Evolutionary conservation across 1,284 basidiomycete species (phyloP), one percentile per base, ranked within the genome.

Genomic region (Sutorius eximius): DNA sequence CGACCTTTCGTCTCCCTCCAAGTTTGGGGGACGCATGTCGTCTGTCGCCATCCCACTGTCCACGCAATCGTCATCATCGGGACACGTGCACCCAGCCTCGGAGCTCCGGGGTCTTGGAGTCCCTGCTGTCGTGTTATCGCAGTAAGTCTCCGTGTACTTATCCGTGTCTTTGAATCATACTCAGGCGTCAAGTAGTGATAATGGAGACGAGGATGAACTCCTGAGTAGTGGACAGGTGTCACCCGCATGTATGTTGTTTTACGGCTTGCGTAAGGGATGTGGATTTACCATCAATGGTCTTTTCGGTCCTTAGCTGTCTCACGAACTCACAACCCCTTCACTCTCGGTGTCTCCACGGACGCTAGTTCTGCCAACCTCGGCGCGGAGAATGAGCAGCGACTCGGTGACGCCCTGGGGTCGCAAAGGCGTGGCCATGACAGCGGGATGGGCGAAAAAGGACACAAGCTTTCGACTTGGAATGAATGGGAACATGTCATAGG

Each of bases 181-280:
- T 51, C 18, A 48, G 2, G 13, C n/a, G 29, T 10, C 5, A 15
- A 44, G 15, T 45, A 76, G 71, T 51, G 74, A 77, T 15, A 63
- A 66, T 24, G 73, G 62, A 3, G 83, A 83, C 10, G 86, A 87
- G 10, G 87, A 86, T 13, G 84, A 85, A 22, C 67, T 82, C 16
- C 69, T 85, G 54, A 89, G 87, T 65, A 90, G 88, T 62, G 86
- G 87, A 1, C 87, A 88, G 64, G 81, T 77, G 9, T 90, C 87
- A 22, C 87, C 87, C 8, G 72, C 79, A 58, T 83, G 86, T 85
- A 64, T 59, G 80, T 77, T 49, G 41, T 49, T 22, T 37, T 58
- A 55, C 13, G 43, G 29, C 34, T 55, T 46, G 48, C 22, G 30
- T 55, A 22, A 45, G 44, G n/a, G 34, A n/a, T 18, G 16, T 49